Conservation (phyloP, 345 rosid genomes). For the Aethionema arabicum region DNA sequence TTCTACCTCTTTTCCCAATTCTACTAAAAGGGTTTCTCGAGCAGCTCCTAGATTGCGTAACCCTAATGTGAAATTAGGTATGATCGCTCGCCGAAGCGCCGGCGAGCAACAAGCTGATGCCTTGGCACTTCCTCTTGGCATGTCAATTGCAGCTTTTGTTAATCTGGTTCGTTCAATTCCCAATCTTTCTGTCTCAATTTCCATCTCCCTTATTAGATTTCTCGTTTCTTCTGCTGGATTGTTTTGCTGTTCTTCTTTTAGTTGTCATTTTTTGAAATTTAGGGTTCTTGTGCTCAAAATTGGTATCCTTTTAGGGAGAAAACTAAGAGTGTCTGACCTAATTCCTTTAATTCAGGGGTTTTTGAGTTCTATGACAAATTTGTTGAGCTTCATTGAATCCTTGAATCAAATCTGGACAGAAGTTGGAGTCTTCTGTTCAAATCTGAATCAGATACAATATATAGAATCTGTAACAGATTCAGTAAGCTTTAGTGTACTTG, state of each 20-base stretch:
- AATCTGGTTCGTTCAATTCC: slow-evolving; percentile 59
- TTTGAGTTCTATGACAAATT: too few species aligned
- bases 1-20: slow-evolving; percentile 33
- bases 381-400: too few species aligned
- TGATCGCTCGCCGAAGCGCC: slow-evolving; percentile 33
- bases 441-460: slow-evolving; percentile 14
- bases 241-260: slow-evolving; percentile 12
- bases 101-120: slow-evolving; percentile 52
- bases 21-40: slow-evolving; percentile 33
- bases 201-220: neutral
- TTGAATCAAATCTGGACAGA: slow-evolving; percentile 6
- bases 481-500: neutral
- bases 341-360: slow-evolving; percentile 15
- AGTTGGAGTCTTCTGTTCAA: slow-evolving; percentile 17
- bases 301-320: slow-evolving; percentile 18
- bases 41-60: slow-evolving; percentile 42
- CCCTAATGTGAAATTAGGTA: slow-evolving; percentile 40
- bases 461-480: slow-evolving; percentile 10
- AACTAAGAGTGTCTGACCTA: neutral
- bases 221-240: slow-evolving; percentile 17
- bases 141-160: slow-evolving; percentile 88
- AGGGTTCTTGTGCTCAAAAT: neutral
- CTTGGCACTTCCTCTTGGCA: slow-evolving; percentile 81
- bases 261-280: slow-evolving; percentile 8
- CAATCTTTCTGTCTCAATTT: slow-evolving; percentile 9